A percentile compares a stretch with the other conserved stretches of the same genome.
Conservation (phyloP, 345 rosid species). For the Eucalyptus cladocalyx region DNA sequence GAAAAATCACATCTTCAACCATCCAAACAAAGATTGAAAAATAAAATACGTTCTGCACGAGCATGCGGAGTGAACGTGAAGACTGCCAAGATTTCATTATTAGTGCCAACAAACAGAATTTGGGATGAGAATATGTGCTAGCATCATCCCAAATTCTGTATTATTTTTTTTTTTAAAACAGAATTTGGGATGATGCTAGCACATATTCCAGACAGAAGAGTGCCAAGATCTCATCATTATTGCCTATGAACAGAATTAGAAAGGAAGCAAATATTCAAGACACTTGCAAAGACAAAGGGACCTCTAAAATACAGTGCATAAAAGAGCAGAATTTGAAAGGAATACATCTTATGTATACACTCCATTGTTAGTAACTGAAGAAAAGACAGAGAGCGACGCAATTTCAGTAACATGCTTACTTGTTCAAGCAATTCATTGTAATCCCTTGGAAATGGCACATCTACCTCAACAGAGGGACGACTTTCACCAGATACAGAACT, state of each 20-base stretch:
- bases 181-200: not conserved
- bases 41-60: not conserved
- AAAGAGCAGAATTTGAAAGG: not conserved
- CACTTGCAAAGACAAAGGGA: not conserved
- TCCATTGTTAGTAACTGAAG: not conserved
- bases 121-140: not conserved
- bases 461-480: slow-evolving; percentile 17
- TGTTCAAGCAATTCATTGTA: slow-evolving; percentile 61
- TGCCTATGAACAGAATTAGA: not conserved
- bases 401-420: slow-evolving; percentile 22
- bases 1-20: not conserved
- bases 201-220: not conserved
- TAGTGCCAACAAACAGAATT: not conserved
- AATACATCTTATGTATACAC: not conserved
- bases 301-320: not conserved
- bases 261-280: not conserved
- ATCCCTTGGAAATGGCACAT: slow-evolving; percentile 49
- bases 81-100: not conserved
- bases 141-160: not conserved
- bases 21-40: not conserved
- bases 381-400: not conserved
- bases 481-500: slow-evolving; percentile 22
- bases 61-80: not conserved
- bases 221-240: not conserved
- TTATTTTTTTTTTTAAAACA: not conserved